Percentiles rank a stretch among this genome's conserved stretches.
Conservation (phyloP, 192 early-diverging fungal species). For the Backusella tarrabulga region DNA sequence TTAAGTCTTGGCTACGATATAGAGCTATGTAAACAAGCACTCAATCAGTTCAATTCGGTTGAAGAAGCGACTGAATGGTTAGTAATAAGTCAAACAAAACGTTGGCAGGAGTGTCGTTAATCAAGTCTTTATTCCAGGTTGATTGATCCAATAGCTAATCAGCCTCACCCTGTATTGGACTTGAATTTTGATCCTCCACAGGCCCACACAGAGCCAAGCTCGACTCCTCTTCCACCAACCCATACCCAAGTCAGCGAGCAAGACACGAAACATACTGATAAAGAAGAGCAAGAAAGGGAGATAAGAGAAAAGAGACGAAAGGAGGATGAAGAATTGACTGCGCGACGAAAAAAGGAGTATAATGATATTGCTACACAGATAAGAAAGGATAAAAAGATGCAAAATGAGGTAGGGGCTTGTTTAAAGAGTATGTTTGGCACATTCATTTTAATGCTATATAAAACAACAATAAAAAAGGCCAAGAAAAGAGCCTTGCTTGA, state of each 20-base stretch:
- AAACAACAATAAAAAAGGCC: not conserved
- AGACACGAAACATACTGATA: not conserved
- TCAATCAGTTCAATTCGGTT: not conserved
- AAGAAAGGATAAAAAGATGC: not conserved
- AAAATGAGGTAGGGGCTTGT: not conserved
- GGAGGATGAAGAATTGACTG: not conserved
- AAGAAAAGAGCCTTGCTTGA: not conserved
- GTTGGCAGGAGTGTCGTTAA: not conserved
- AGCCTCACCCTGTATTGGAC: not conserved
- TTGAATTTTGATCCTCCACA: not conserved
- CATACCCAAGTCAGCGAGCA: not conserved
- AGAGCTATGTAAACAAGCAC: slow-evolving; percentile 5
- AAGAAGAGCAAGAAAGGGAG: not conserved
- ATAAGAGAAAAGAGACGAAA: not conserved
- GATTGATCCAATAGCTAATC: not conserved
- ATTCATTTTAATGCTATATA: not conserved
- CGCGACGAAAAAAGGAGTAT: not conserved
- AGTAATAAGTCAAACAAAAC: not conserved
- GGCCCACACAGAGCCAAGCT: not conserved
- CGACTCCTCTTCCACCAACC: not conserved
- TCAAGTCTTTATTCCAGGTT: not conserved
- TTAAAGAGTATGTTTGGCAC: not conserved
- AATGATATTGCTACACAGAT: not conserved
- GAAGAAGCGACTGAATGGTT: slow-evolving; percentile 15
- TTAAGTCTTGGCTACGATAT: not conserved